Base-by-base conservation (phyloP, 2,329 filamentous ascomycete genomes). In the Huntiella abstrusa region DNA sequence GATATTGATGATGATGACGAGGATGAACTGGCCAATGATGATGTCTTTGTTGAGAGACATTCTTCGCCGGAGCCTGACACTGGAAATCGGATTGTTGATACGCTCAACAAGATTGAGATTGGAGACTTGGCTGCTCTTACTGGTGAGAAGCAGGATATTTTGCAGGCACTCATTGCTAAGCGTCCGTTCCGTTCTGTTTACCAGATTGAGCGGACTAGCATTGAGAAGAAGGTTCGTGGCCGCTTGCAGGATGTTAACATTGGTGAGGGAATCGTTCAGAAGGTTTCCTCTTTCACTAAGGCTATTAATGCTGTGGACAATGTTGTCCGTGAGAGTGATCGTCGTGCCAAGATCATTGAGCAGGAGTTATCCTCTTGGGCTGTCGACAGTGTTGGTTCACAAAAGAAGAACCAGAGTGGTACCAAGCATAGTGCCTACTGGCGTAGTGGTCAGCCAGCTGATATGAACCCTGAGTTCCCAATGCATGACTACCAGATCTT, bases 401-500 rank as follows among this genome's bases (percentile, higher is more conserved):
- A 40, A 10, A 51, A 44, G 45, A 52, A 56, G 46, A 12, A n/a
- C 7, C 15, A 43, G 16, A 19, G 39, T 33, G 39, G 38, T n/a
- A 42, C 38, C 11, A 28, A 36, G 22, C 28, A 33, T 33, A 47
- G 48, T 13, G 35, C n/a, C 13, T 43, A 41, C 35, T 47, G 45
- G 48, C 45, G 43, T 22, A 16, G 33, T 8, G 45, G 70, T 33
- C 83, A 96, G 59, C 91, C 91, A 1, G 62, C 69, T 3, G 72
- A 80, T 45, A 91, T 98, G 83, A 73, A 75, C 28, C 69, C 79
- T 0, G 73, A 82, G 46, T 73, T 88, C 47, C 67, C 72, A 35
- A 77, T 98, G 67, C 95, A 96, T 58, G 80, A 91, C 33, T 96
- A 95, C 56, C 91, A 98, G 58, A 65, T 96, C 15, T 85, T 93